Percentiles rank a stretch among this genome's conserved stretches.
Evolutionary conservation across 1,139 yeast species (phyloP).

Genomic region (Geotrichum reessii): DNA sequence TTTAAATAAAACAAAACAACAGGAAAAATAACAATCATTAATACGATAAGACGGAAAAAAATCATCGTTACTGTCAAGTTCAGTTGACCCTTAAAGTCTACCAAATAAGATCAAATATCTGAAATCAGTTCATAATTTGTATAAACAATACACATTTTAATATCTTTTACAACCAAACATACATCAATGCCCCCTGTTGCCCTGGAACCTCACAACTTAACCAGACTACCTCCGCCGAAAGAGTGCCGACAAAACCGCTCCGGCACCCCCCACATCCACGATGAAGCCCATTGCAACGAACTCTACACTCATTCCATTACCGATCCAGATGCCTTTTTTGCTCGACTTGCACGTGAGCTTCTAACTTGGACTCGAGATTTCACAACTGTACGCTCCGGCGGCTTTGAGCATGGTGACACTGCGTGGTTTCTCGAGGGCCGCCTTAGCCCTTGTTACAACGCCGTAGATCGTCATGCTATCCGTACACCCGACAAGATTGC

Average conservation of each 20-base stretch:
- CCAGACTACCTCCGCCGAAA: constrained; percentile 45
- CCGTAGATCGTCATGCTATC: constrained; percentile 76
- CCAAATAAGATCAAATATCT: no score
- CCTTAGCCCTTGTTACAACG: constrained; percentile 69
- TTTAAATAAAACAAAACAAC: no score
- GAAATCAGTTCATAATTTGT: no score
- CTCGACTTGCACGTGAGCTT: constrained; percentile 51
- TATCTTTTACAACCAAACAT: no score
- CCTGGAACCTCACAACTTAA: constrained; percentile 29
- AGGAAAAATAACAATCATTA: no score
- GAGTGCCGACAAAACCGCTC: constrained; percentile 45
- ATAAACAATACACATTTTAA: no score
- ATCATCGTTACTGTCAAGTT: no score
- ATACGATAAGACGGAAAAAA: no score
- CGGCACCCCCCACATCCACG: constrained; percentile 46
- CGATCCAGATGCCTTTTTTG: constrained; percentile 60
- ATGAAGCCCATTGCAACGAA: constrained; percentile 51
- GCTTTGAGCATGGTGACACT: constrained; percentile 59
- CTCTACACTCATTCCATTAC: constrained; percentile 64
- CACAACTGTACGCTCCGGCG: constrained; percentile 49
- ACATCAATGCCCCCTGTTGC: constrained; percentile 21
- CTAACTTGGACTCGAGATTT: constrained; percentile 63
- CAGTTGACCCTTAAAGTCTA: no score
- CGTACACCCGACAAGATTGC: constrained; percentile 67
- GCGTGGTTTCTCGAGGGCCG: constrained; percentile 78